Percentiles rank a stretch among this genome's conserved stretches.
Conservation (phyloP, 345 rosid genomes). For the Conringia planisiliqua region DNA sequence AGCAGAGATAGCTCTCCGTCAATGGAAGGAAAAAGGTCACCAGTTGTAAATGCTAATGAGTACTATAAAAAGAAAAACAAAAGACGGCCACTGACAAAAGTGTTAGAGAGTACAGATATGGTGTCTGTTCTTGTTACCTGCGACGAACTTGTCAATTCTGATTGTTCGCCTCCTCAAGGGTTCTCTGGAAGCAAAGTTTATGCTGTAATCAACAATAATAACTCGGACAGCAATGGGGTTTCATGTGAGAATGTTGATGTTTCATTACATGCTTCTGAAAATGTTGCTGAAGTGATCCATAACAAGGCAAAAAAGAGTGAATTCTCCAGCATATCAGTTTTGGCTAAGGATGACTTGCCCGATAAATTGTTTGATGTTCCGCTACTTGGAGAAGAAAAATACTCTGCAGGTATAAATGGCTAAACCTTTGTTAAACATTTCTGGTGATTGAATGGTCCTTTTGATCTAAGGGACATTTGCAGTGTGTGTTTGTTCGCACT, state of each 20-base stretch:
- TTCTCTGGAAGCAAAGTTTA: conserved; percentile 56
- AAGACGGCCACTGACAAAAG: conserved; percentile 68
- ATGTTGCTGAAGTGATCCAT: conserved; percentile 39
- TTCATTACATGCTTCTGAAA: conserved; percentile 43
- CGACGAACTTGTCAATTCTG: conserved; percentile 58
- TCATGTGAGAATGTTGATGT: conserved; percentile 52
- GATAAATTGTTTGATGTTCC: conserved; percentile 72
- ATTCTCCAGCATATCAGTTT: conserved; percentile 35
- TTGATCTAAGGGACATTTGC: neutral
- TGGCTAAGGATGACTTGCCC: conserved; percentile 44
- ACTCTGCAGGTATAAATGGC: conserved; percentile 54
- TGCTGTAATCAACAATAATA: conserved; percentile 39
- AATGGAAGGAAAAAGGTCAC: conserved; percentile 55
- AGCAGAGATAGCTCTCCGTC: conserved; percentile 44
- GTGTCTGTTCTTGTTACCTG: conserved; percentile 64
- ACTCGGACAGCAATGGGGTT: conserved; percentile 55
- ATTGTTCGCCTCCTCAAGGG: conserved; percentile 48
- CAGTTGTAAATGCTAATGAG: conserved; percentile 54
- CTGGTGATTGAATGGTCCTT: conserved; percentile 2
- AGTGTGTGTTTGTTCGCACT: neutral
- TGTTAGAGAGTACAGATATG: conserved; percentile 73
- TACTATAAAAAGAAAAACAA: conserved; percentile 63
- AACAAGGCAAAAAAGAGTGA: conserved; percentile 52
- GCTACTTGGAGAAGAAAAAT: conserved; percentile 59
- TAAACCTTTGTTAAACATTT: neutral